Conservation (phyloP, 805 yeast species). For the Metschnikowia noctiluminum region DNA sequence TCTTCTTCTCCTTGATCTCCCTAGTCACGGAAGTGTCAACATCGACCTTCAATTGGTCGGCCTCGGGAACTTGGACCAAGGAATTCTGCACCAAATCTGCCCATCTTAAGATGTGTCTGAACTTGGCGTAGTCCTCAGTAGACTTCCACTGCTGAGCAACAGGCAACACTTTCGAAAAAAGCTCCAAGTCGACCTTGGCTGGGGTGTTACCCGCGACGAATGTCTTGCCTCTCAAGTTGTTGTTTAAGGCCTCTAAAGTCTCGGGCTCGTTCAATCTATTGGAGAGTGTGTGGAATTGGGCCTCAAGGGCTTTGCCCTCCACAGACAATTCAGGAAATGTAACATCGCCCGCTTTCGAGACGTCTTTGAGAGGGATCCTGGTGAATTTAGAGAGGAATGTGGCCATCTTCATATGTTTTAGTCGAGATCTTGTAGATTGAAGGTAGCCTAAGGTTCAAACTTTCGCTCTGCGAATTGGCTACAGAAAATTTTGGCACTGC, state of each 20-base stretch:
- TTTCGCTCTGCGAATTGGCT: conserved; percentile 1
- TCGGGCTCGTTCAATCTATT: conserved; percentile 50
- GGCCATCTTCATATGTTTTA: conserved; percentile 24
- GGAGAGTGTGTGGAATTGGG: conserved; percentile 81
- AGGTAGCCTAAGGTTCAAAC: background rate
- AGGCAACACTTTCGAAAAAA: conserved; percentile 65
- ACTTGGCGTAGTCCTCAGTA: conserved; percentile 51
- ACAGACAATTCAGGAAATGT: conserved; percentile 29
- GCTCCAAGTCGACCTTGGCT: conserved; percentile 65
- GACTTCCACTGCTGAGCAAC: conserved; percentile 54
- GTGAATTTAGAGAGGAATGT: conserved; percentile 27
- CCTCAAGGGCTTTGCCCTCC: conserved; percentile 64
- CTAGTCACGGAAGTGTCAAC: conserved; percentile 65
- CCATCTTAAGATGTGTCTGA: conserved; percentile 93
- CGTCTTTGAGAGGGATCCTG: conserved; percentile 30
- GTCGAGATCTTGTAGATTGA: background rate
- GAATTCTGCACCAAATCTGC: conserved; percentile 78
- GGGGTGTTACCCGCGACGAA: conserved; percentile 68
- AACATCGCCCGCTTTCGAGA: conserved; percentile 17
- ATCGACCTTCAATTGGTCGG: conserved; percentile 55
- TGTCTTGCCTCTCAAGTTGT: conserved; percentile 62
- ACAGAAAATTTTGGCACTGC: background rate
- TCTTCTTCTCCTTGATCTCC: conserved; percentile 65
- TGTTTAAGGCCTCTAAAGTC: conserved; percentile 52
- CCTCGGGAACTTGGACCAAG: conserved; percentile 50